Percentiles rank a stretch among this genome's conserved stretches.
phyloP scores from a whole-genome alignment of 495 filamentous ascomycete species.

The Penicillium manginii region DNA sequence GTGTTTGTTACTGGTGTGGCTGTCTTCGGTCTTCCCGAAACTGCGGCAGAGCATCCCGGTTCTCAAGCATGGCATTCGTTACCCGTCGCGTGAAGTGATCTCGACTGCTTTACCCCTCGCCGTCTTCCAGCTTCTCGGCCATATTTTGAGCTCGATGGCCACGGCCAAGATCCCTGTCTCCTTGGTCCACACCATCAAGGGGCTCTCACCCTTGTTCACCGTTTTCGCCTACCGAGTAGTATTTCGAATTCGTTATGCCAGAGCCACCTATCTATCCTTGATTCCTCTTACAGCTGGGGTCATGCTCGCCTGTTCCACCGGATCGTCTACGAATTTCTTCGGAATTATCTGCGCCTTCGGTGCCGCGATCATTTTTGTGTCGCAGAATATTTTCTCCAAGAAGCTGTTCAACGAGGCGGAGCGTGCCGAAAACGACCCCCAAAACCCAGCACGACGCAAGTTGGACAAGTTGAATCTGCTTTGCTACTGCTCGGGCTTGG shows the following conservation, averaged over 20 bases:
- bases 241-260: conserved; percentile 85
- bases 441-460: conserved; percentile 63
- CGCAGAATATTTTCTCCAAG: conserved; percentile 99
- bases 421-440: conserved; percentile 71
- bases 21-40: conserved; percentile 69
- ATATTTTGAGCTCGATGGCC: conserved; percentile 90
- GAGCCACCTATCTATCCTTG: conserved; percentile 88
- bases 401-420: conserved; percentile 97
- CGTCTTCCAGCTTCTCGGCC: conserved; percentile 89
- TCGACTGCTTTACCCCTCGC: conserved; percentile 86
- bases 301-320: conserved; percentile 91
- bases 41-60: conserved; percentile 73
- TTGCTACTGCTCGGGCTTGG: conserved; percentile 91
- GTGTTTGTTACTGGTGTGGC: conserved; percentile 77
- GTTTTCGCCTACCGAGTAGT: conserved; percentile 90
- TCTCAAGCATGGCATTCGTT: conserved; percentile 78
- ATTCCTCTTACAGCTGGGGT: conserved; percentile 91
- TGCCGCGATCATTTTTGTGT: conserved; percentile 92
- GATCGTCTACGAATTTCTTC: conserved; percentile 82
- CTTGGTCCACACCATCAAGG: conserved; percentile 98
- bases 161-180: conserved; percentile 95
- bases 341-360: conserved; percentile 86
- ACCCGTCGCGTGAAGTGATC: conserved; percentile 83
- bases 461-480: conserved; percentile 96
- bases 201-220: conserved; percentile 95